Base-by-base conservation (phyloP, 2,329 filamentous ascomycete species). In the Fusarium odoratissimum region DNA sequence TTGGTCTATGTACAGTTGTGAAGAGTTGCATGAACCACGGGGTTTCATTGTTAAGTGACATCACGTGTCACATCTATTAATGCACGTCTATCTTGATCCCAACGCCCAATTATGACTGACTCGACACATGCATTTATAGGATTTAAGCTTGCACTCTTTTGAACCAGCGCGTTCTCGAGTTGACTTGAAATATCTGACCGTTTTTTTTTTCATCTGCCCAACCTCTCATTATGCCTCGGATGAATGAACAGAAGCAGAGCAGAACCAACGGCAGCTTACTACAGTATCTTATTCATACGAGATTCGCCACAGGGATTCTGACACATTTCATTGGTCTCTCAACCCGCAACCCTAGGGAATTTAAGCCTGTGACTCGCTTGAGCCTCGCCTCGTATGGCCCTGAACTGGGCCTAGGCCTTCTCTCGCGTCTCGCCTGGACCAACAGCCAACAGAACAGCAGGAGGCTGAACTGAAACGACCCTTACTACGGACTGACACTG, bases 331-430 rank as follows among this genome's bases (percentile, higher is more conserved):
- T 73, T 73, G 71, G 71, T 67, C 63, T 73, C 52, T 60, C 57
- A 52, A 59, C 57, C 52, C 42, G 69, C 60, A 58, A 60, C 69
- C 64, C 69, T 72, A 49, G 55, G 49, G 65, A 66, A 35, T 64
- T 66, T 58, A 51, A 59, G 62, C 55, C 65, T 73, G 54, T 57
- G 66, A 73, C 66, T 73, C 70, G 70, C 71, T 73, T 73, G 65
- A 42, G 58, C 49, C 59, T 72, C 52, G 55, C 64, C 64, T 66
- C 64, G 56, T 72, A 66, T 66, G 51, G 64, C 61, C 51, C 51
- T 56, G 48, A 54, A 40, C 63, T 61, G 45, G 38, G 40, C 48
- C 58, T 46, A 37, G 58, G 51, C 31, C 59, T 44, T 37, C 35
- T 42, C 38, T 67, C 46, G 64, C 57, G 49, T 73, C 58, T 73